Base-by-base conservation (phyloP, 164 flowering plant genomes). In the Echeveria elegans region DNA sequence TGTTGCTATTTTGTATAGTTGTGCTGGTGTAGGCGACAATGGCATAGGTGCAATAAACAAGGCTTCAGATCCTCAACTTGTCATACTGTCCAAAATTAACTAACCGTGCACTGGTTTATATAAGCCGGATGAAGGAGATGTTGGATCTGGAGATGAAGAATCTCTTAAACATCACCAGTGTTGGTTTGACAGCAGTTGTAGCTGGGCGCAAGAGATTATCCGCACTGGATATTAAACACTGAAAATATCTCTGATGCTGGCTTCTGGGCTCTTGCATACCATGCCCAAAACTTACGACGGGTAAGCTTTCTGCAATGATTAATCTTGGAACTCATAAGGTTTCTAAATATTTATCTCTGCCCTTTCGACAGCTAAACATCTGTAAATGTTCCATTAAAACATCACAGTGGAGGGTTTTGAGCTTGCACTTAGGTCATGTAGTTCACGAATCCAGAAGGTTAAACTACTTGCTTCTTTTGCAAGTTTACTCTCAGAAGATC, bases 141-240 rank as follows among this genome's bases (percentile, higher is more conserved):
- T 66, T 74, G 4, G 86, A 82, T 50, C 74, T 89, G 12, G 96
- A 89, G 69, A 40, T 87, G 81, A 82, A 92, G 19, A 72, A 73
- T 21, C 76, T 89, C 41, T n/a, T 36, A 28, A 81, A 78, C 30
- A 60, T 89, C 53, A 78, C 90, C 6, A 71, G 81, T 61, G 29
- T 66, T 1, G 96, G 96, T 45, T 68, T 89, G 68, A 68, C 76
- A 53, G 77, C 82, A 18, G 59, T 87, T 69, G 90, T 87, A 0
- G 72, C 72, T 24, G 87, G 92, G 10, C 84, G 90, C 77, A 78
- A 68, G 79, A 80, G 74, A 67, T 72, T 89, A 65, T 72, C 78
- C 10, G 79, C 84, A 68, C 73, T 89, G 69, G 96, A 89, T 65
- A 10, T 89, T 61, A 89, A 89, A 66, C 75, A 77, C 41, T 89